phyloP scores from a whole-genome alignment of 352 stramenopile species.

The Pythium periplocum region DNA sequence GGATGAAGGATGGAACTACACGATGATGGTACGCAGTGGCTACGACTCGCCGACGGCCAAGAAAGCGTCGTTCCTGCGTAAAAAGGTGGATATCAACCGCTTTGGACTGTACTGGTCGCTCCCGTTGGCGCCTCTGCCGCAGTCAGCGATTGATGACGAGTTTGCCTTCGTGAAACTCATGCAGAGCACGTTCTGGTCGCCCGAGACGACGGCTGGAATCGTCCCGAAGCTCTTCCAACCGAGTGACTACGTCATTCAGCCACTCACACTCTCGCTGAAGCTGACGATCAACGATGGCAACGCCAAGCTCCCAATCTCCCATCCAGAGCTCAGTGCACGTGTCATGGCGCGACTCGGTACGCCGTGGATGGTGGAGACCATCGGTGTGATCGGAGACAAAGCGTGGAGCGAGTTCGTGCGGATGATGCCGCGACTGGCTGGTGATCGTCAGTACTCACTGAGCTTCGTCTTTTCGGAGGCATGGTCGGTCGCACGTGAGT shows the following conservation, averaged over 20 bases:
- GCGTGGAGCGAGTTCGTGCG: constrained; percentile 65
- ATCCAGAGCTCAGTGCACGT: constrained; percentile 63
- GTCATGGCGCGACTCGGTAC: constrained; percentile 71
- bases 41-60: constrained; percentile 4
- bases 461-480: constrained; percentile 83
- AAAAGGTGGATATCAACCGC: constrained; percentile 81
- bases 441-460: constrained; percentile 73
- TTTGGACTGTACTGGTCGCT: constrained; percentile 80
- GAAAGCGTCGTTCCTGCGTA: constrained; percentile 48
- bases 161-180: constrained; percentile 63
- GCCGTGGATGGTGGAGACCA: constrained; percentile 74
- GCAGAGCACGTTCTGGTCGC: constrained; percentile 55
- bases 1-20: constrained; percentile 80
- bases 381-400: constrained; percentile 60
- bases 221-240: constrained; percentile 30
- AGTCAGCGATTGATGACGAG: constrained; percentile 36
- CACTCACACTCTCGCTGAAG: constrained; percentile 72
- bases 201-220: constrained; percentile 11
- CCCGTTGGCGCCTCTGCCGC: constrained; percentile 37
- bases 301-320: constrained; percentile 72
- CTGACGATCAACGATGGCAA: constrained; percentile 79
- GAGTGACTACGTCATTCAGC: constrained; percentile 66
- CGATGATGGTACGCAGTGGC: constrained; percentile 56
- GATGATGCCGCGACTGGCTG: constrained; percentile 65
- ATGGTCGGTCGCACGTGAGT: constrained; percentile 70